A percentile compares a stretch with the other conserved stretches of the same genome.
Conservation (phyloP, 73 alveolate species). For the Tetrahymena borealis region DNA sequence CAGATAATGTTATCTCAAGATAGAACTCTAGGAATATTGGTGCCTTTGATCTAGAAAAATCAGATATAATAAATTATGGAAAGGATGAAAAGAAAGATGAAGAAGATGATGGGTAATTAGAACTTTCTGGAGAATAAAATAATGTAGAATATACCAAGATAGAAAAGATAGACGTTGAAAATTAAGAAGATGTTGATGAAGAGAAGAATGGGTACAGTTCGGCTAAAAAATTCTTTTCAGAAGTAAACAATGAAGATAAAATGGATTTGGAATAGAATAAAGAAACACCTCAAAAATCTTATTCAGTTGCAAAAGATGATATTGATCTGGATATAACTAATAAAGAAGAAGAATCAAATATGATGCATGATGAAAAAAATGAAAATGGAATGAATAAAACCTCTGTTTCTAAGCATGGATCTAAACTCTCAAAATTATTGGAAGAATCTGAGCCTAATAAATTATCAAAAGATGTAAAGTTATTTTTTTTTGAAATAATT, state of each 20-base stretch:
- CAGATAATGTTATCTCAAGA: not conserved
- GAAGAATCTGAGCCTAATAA: not conserved
- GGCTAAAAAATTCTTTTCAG: not conserved
- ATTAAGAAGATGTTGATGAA: not conserved
- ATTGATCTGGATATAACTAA: not conserved
- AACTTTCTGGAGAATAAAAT: not conserved
- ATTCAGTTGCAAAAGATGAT: not conserved
- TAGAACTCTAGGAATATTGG: not conserved
- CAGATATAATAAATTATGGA: not conserved
- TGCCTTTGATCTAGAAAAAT: not conserved
- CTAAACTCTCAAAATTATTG: not conserved
- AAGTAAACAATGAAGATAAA: not conserved
- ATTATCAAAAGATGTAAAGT: not conserved
- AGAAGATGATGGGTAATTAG: not conserved
- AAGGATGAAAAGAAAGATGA: not conserved
- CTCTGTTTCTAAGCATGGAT: not conserved
- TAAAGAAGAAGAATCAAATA: not conserved
- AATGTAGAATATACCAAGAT: not conserved
- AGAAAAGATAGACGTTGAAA: not conserved
- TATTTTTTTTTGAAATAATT: not conserved
- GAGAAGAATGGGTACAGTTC: not conserved
- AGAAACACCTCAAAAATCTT: not conserved
- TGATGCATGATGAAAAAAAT: not conserved
- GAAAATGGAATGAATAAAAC: not conserved
- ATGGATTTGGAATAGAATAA: not conserved